Percentiles rank a stretch among this genome's conserved stretches.
These are phyloP conservation scores for Immersiella caudata DNA, from an alignment of 495 filamentous ascomycete genomes.

Conservation along the genomic window DNA sequence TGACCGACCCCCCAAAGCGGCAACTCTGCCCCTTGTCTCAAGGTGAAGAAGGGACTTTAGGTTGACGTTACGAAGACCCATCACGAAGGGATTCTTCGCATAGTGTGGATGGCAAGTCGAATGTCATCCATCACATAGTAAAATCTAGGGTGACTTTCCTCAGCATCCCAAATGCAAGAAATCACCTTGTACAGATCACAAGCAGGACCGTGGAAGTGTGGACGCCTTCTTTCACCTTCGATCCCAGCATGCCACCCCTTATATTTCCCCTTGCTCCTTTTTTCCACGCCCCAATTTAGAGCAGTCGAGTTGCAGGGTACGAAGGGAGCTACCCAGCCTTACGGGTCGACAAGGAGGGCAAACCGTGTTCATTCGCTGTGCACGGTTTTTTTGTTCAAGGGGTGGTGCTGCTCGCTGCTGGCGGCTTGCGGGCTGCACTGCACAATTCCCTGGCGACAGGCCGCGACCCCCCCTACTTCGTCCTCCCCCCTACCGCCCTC, in stretches of 20 bases:
- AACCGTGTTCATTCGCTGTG: conserved; percentile 10
- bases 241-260: neutral
- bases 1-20: conserved; percentile 17
- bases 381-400: conserved; percentile 23
- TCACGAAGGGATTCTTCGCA: neutral
- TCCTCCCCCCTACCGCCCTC: neutral
- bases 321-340: conserved; percentile 26
- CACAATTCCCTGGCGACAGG: conserved; percentile 2
- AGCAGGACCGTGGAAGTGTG: neutral
- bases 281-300: neutral
- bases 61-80: conserved; percentile 7
- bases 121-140: too few relatives aligned
- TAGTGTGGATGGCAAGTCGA: neutral
- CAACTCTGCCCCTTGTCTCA: conserved; percentile 14
- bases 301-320: neutral
- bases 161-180: neutral
- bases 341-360: conserved; percentile 25
- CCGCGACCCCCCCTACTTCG: neutral
- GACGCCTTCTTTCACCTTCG: neutral
- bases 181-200: neutral
- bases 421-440: conserved; percentile 3
- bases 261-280: neutral
- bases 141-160: too few relatives aligned
- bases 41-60: neutral
- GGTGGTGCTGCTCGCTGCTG: neutral